Percentiles rank a stretch among this genome's conserved stretches.
Conservation (phyloP, 805 yeast species). For the Pichia sporocuriosa region DNA sequence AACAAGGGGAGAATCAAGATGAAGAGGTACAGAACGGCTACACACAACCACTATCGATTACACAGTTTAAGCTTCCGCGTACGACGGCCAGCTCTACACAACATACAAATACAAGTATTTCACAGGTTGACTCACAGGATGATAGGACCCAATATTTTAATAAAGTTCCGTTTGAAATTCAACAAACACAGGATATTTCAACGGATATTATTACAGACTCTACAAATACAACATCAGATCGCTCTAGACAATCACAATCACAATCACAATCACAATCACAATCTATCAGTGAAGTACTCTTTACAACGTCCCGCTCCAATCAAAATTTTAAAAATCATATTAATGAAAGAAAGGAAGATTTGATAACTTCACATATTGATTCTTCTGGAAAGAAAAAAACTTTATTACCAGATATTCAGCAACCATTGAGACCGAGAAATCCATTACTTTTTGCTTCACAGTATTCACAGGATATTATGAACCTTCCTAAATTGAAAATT, state of each 20-base stretch:
- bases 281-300: neutral
- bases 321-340: too few relatives aligned
- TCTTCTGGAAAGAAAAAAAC: neutral
- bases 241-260: slow-evolving; percentile 1
- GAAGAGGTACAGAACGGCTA: neutral
- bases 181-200: neutral
- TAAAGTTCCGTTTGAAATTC: neutral
- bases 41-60: neutral
- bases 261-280: slow-evolving; percentile 5
- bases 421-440: neutral
- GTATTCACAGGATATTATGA: too few relatives aligned
- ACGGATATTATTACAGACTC: neutral
- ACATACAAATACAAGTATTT: too few relatives aligned
- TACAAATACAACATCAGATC: slow-evolving; percentile 1
- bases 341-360: too few relatives aligned
- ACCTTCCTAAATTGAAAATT: neutral
- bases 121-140: neutral
- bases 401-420: neutral
- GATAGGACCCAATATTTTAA: neutral
- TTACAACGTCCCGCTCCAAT: neutral
- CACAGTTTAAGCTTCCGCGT: neutral
- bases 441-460: too few relatives aligned
- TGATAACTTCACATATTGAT: too few relatives aligned
- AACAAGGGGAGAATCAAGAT: neutral
- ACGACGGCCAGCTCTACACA: too few relatives aligned